Base-by-base conservation (phyloP, 2,329 filamentous ascomycete species). In the Neofusicoccum kwambonambiense region DNA sequence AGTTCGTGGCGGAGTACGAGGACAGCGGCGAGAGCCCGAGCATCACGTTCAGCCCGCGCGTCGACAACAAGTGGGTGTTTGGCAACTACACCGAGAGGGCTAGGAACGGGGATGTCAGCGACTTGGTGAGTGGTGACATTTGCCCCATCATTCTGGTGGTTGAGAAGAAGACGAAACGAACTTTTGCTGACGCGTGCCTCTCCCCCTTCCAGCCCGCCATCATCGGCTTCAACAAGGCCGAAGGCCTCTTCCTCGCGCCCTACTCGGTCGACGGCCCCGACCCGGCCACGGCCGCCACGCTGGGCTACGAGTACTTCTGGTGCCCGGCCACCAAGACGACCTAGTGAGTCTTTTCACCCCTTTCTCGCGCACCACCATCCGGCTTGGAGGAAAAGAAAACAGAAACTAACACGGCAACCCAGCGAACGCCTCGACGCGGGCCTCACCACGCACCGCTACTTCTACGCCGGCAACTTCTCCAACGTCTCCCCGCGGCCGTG, bases 391-490 rank as follows among this genome's bases (percentile, higher is more conserved):
- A 57, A 34, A 35, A 3, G 5, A 44, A 22, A 22, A 22, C 47
- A 44, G 19, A 22, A 22, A 1, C 47, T 22, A 15, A n/a, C 13
- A 15, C 11, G 12, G 35, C 8, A 3, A 13, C 27, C 4, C 27
- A 31, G 27, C n/a, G 61, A 63, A n/a, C 61, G 77, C 4, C 70
- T 69, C 37, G 64, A 67, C 2, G 65, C 68, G 11, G 70, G 69
- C 39, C 65, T 73, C 0, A 65, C 70, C 0, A 78, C 76, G 0
- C 78, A 75, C 67, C 74, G 77, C 54, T 79, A 77, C 58, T 69
- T 75, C 12, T 80, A 76, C 52, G 71, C 68, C 4, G 77, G 76
- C 51, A 64, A 56, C 17, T 64, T 64, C 62, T 12, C 31, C 13
- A 64, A 64, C 51, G 51, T 58, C 5, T 37, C 22, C 13, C 51